Base-by-base conservation (phyloP, 2,329 filamentous ascomycete species). In the Phaeosphaeriaceae sp. region DNA sequence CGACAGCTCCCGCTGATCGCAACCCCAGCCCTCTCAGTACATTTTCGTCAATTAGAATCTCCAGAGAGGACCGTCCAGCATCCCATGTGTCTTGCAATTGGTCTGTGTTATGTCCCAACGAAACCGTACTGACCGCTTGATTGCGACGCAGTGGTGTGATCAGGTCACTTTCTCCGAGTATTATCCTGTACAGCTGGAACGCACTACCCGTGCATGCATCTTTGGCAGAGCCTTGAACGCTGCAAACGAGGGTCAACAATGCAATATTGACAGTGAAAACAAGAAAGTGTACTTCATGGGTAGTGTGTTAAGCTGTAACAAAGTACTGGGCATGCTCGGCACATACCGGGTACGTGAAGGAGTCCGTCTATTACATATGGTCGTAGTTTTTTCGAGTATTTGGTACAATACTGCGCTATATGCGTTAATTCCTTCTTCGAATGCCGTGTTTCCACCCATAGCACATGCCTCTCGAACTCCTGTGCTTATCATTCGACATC, bases 151-250 rank as follows among this genome's bases (percentile, higher is more conserved):
- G 52, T 54, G 52, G 52, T 49, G 52, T 65, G 24, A 57, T 21
- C 42, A 45, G 54, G 45, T 51, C 51, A 41, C 27, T 42, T 57
- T 56, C 48, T 56, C 59, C 59, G 56, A 59, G 44, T 27, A 50
- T 54, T 42, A 36, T 51, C 54, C 50, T 25, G 25, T 21, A 15
- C 20, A 41, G 15, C 19, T 48, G 52, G 45, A 24, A 46, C 31
- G 13, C 31, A 36, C 7, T 36, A 36, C 31, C 7, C 13, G 31
- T 3, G 31, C 31, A 7, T 13, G 31, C 44, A 33, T 27, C 31
- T 15, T 5, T 9, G 31, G 21, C 42, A 15, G 47, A 47, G 13
- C 31, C 6, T 36, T 36, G 6, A 5, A 13, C 6, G 13, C 31
- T 15, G 31, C 31, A 3, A 36, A 15, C 31, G 31, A 13, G 31